Evolutionary conservation across 2,329 filamentous ascomycete species (phyloP).

Genomic region (Fusarium irregulare): DNA sequence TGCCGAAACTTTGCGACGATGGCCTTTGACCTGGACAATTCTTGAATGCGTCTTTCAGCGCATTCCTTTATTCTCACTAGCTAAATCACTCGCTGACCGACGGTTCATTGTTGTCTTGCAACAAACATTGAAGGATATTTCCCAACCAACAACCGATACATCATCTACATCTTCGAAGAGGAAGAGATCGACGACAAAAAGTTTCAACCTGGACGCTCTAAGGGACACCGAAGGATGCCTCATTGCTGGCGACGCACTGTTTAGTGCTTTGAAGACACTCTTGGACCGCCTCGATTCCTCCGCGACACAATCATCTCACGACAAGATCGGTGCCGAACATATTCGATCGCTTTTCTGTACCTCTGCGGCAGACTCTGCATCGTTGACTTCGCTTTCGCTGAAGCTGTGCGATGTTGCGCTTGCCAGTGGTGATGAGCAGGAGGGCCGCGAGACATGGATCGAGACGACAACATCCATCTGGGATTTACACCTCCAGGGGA

Average conservation of each 20-base stretch:
- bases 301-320: constrained; percentile 52
- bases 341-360: constrained; percentile 67
- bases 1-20: constrained; percentile 65
- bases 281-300: constrained; percentile 58
- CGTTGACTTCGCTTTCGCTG: constrained; percentile 60
- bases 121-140: constrained; percentile 71
- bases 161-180: constrained; percentile 54
- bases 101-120: constrained; percentile 75
- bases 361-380: constrained; percentile 59
- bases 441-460: constrained; percentile 61
- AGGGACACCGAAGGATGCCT: constrained; percentile 56
- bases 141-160: constrained; percentile 48
- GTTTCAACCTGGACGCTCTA: constrained; percentile 56
- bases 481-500: constrained; percentile 65
- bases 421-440: constrained; percentile 48
- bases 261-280: constrained; percentile 59
- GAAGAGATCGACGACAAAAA: constrained; percentile 56
- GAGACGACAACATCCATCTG: constrained; percentile 60
- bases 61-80: constrained; percentile 76
- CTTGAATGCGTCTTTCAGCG: constrained; percentile 69
- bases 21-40: constrained; percentile 70
- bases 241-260: constrained; percentile 60
- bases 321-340: constrained; percentile 67
- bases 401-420: constrained; percentile 57
- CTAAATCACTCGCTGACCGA: constrained; percentile 76